phyloP scores from a whole-genome alignment of 306 rosid genomes.

The Cicer chorassanicum region DNA sequence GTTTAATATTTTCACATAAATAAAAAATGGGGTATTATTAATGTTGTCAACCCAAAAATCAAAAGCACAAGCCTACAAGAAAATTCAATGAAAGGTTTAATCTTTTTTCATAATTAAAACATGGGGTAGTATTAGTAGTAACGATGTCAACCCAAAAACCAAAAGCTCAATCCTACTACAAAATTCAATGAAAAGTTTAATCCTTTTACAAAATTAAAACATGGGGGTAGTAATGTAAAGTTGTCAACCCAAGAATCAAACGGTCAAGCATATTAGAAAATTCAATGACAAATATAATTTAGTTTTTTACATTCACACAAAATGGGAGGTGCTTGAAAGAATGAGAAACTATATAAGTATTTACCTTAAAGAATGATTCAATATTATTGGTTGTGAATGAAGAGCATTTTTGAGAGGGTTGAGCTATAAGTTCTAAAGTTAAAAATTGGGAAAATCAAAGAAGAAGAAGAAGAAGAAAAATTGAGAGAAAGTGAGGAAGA shows the following conservation, averaged over 20 bases:
- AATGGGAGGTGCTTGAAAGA: conserved; percentile 11
- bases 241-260: too few relatives aligned
- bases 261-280: too few relatives aligned
- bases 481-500: neutral
- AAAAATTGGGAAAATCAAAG: neutral
- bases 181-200: too few relatives aligned
- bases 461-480: neutral
- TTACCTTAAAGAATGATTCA: conserved; percentile 37
- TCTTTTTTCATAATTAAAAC: too few relatives aligned
- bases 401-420: conserved; percentile 37
- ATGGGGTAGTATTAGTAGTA: too few relatives aligned
- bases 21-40: neutral
- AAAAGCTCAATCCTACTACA: too few relatives aligned
- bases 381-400: neutral
- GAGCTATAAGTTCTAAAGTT: neutral
- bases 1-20: neutral
- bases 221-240: too few relatives aligned
- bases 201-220: too few relatives aligned
- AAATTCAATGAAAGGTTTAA: neutral
- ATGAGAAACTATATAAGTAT: neutral
- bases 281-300: too few relatives aligned
- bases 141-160: too few relatives aligned
- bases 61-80: neutral
- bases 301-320: too few relatives aligned
- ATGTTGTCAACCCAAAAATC: conserved; percentile 1